phyloP scores from a whole-genome alignment of 1,139 yeast species.

The Diutina neorugosa region DNA sequence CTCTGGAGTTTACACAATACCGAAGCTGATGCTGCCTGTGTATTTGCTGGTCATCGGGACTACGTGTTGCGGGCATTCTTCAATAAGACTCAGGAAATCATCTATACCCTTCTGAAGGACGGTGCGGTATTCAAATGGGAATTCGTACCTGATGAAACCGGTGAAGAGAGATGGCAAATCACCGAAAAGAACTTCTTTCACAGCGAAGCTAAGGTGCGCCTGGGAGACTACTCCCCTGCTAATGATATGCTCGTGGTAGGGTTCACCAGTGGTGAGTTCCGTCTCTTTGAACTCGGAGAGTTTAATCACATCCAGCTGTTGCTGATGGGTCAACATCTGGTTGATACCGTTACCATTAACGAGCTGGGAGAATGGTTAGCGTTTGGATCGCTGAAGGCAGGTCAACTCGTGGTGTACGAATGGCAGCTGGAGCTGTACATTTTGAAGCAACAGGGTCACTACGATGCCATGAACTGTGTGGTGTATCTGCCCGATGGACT shows the following conservation, averaged over 20 bases:
- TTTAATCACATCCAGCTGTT: conserved; percentile 74
- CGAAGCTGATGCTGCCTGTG: conserved; percentile 74
- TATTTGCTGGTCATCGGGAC: conserved; percentile 88
- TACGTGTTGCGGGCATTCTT: conserved; percentile 81
- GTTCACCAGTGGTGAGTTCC: conserved; percentile 79
- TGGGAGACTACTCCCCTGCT: conserved; percentile 72
- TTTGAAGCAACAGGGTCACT: conserved; percentile 93
- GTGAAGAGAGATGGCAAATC: conserved; percentile 57
- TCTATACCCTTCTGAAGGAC: conserved; percentile 86
- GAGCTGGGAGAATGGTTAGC: conserved; percentile 94
- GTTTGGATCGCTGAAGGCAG: conserved; percentile 80
- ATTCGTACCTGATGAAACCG: conserved; percentile 42
- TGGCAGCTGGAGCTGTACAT: conserved; percentile 98
- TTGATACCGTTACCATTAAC: conserved; percentile 73
- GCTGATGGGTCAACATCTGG: conserved; percentile 86
- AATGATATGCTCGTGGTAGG: conserved; percentile 79
- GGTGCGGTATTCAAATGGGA: conserved; percentile 95
- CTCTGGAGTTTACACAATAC: conserved; percentile 67
- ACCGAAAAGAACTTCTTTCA: conserved; percentile 63
- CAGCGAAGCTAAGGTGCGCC: conserved; percentile 64
- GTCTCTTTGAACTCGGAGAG: conserved; percentile 71
- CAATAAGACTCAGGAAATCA: conserved; percentile 71
- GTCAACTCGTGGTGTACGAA: conserved; percentile 93
- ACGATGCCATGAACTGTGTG: conserved; percentile 74
- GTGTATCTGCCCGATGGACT: conserved; percentile 95